These are phyloP conservation scores for Linnemannia zychae DNA, from an alignment of 192 early-diverging fungal genomes.

Conservation along the genomic window DNA sequence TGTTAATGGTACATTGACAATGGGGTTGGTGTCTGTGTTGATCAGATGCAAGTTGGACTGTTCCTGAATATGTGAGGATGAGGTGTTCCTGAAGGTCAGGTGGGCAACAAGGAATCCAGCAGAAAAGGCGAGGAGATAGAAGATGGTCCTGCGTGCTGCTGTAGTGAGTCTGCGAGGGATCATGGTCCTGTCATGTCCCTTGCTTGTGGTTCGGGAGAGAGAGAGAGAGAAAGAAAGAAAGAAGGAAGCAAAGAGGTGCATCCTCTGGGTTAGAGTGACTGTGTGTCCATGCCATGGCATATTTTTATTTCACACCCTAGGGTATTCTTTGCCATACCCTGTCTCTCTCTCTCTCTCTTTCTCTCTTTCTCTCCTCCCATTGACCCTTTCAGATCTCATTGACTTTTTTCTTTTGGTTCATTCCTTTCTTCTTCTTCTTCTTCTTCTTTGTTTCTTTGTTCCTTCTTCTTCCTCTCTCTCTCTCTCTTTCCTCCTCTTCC, in stretches of 20 bases:
- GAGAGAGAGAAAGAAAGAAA: neutral
- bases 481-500: neutral
- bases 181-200: neutral
- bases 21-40: neutral
- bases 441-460: neutral
- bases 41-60: neutral
- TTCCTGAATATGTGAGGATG: neutral
- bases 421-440: neutral
- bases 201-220: neutral
- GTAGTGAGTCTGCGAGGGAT: slow-evolving; percentile 1
- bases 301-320: no score
- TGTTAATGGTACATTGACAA: neutral
- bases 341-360: neutral
- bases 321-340: no score
- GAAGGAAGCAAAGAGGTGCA: neutral
- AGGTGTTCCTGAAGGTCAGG: neutral
- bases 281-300: no score
- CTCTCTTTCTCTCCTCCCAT: neutral
- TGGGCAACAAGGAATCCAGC: neutral
- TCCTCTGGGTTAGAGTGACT: no score
- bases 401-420: neutral
- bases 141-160: neutral
- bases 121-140: neutral
- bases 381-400: neutral
- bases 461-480: neutral